Conservation (phyloP, 2,329 filamentous ascomycete species). For the Trichophyton simii region DNA sequence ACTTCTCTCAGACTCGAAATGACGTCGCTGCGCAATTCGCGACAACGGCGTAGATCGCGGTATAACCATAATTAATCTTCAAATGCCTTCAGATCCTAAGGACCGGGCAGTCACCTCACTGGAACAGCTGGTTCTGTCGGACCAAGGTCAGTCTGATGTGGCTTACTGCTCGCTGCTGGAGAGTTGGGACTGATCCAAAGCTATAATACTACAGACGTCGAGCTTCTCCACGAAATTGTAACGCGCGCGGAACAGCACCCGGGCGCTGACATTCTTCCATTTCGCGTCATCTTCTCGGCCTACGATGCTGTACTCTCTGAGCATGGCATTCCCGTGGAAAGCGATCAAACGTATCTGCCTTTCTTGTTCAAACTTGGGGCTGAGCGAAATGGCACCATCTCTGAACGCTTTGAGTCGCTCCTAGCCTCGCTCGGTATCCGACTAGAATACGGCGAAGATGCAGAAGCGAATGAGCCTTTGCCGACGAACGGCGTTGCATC, state of each 20-base stretch:
- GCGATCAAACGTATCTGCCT: slow-evolving; percentile 62
- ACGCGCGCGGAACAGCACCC: slow-evolving; percentile 54
- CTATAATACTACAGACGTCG: slow-evolving; percentile 50
- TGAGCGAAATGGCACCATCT: slow-evolving; percentile 45
- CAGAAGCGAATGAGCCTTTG: slow-evolving; percentile 14
- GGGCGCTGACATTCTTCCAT: slow-evolving; percentile 53
- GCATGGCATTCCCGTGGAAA: slow-evolving; percentile 56
- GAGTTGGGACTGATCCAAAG: slow-evolving; percentile 1
- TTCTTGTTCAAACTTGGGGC: slow-evolving; percentile 65
- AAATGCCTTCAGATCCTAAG: slow-evolving; percentile 37
- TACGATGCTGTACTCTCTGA: slow-evolving; percentile 65
- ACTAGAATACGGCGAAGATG: slow-evolving; percentile 47
- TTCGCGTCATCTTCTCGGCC: slow-evolving; percentile 65
- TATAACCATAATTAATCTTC: slow-evolving; percentile 25
- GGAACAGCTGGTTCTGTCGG: slow-evolving; percentile 41
- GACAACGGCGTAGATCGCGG: slow-evolving; percentile 34
- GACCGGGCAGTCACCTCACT: slow-evolving; percentile 30
- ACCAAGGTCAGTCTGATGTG: slow-evolving; percentile 39
- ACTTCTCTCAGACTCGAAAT: slow-evolving; percentile 23
- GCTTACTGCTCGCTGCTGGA: neutral
- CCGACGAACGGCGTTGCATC: neutral
- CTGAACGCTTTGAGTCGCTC: slow-evolving; percentile 57
- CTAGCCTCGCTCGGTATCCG: slow-evolving; percentile 58
- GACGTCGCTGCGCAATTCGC: slow-evolving; percentile 29
- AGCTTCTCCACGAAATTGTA: slow-evolving; percentile 65